A percentile compares a stretch with the other conserved stretches of the same genome.
Conservation (phyloP, 1,284 basidiomycete genomes). For the Agaricales sp. region DNA sequence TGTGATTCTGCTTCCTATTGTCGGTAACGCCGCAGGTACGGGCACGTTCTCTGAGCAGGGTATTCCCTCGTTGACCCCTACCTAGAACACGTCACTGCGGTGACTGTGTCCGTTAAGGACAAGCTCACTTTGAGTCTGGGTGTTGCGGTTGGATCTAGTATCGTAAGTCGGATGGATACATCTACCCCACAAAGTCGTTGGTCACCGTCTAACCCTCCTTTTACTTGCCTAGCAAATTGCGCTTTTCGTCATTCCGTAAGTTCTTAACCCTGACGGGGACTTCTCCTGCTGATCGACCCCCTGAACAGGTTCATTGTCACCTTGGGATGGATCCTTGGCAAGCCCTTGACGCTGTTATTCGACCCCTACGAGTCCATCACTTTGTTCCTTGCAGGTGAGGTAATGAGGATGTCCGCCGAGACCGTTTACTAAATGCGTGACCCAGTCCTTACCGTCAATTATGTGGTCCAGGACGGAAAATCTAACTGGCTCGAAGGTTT, state of each 20-base stretch:
- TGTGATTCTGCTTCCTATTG: constrained; percentile 80
- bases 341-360: constrained; percentile 55
- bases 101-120: constrained; percentile 81
- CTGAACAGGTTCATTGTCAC: constrained; percentile 53
- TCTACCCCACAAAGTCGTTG: not conserved
- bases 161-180: constrained; percentile 46
- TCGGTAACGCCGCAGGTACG: constrained; percentile 74
- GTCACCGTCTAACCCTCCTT: constrained; percentile 3
- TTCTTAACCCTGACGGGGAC: constrained; percentile 18
- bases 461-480: constrained; percentile 75
- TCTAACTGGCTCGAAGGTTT: constrained; percentile 78
- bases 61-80: constrained; percentile 1
- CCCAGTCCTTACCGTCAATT: constrained; percentile 74
- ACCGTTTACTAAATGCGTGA: not conserved
- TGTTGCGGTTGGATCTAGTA: constrained; percentile 86
- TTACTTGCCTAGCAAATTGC: constrained; percentile 63
- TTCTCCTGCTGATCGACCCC: too few species aligned
- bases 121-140: constrained; percentile 65
- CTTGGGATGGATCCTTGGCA: constrained; percentile 55
- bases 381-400: constrained; percentile 34
- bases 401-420: not conserved
- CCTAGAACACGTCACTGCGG: constrained; percentile 77
- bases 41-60: constrained; percentile 8
- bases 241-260: constrained; percentile 70
- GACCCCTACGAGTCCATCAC: constrained; percentile 58